Percentiles rank a stretch among this genome's conserved stretches.
Conservation (phyloP, 192 early-diverging fungal species). For the Backusella sp. region DNA sequence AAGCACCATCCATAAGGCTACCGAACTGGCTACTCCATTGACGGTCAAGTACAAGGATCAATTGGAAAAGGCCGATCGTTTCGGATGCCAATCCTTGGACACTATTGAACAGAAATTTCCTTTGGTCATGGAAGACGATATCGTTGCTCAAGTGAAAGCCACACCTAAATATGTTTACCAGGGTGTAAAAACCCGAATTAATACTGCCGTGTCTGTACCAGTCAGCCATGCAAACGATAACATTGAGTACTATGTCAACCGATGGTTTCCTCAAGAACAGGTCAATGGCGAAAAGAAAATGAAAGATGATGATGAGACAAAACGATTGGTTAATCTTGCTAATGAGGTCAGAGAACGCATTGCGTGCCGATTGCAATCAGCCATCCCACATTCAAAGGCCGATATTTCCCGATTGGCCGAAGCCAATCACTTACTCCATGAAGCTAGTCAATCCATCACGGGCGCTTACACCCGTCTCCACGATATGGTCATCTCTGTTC, state of each 20-base stretch:
- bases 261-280: slow-evolving; percentile 35
- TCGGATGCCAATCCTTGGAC: slow-evolving; percentile 66
- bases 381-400: slow-evolving; percentile 21
- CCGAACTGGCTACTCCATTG: slow-evolving; percentile 32
- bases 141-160: slow-evolving; percentile 56
- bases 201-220: slow-evolving; percentile 57
- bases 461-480: slow-evolving; percentile 19
- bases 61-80: slow-evolving; percentile 53
- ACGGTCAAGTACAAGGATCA: slow-evolving; percentile 48
- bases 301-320: slow-evolving; percentile 29
- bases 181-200: slow-evolving; percentile 47
- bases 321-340: slow-evolving; percentile 25
- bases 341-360: slow-evolving; percentile 24
- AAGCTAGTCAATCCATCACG: slow-evolving; percentile 21
- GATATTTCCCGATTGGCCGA: slow-evolving; percentile 26
- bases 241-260: slow-evolving; percentile 43
- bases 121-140: slow-evolving; percentile 54
- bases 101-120: slow-evolving; percentile 59
- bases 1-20: slow-evolving; percentile 28
- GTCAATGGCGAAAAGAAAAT: slow-evolving; percentile 2
- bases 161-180: slow-evolving; percentile 40
- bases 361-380: slow-evolving; percentile 9
- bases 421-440: slow-evolving; percentile 27
- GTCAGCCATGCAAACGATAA: slow-evolving; percentile 49
- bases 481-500: slow-evolving; percentile 9